phyloP scores from a whole-genome alignment of 768 basidiomycete species.

The Pleurotus tuoliensis region DNA sequence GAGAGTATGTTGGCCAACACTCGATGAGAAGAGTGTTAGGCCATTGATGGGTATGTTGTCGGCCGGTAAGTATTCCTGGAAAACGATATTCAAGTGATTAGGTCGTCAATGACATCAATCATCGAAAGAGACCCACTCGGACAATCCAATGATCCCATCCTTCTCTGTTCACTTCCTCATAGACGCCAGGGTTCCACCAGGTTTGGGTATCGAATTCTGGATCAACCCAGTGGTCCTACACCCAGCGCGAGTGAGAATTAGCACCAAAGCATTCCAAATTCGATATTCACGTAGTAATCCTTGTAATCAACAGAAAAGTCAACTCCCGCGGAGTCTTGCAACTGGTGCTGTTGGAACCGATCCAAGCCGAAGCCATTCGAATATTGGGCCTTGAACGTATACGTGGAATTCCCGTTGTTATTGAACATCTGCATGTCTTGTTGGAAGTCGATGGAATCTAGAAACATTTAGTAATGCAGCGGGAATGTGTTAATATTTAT shows the following conservation, averaged over 20 bases:
- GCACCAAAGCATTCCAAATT: background rate
- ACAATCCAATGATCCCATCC: too few relatives aligned
- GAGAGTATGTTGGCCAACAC: background rate
- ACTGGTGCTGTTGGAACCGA: background rate
- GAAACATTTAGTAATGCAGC: background rate
- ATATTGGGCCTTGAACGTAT: background rate
- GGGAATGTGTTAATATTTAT: too few relatives aligned
- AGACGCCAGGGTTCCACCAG: background rate
- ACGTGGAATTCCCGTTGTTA: background rate
- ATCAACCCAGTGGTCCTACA: background rate
- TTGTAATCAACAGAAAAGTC: background rate
- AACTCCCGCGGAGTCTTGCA: background rate
- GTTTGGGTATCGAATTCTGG: background rate
- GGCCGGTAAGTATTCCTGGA: background rate
- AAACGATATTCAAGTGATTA: too few relatives aligned
- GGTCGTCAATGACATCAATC: too few relatives aligned
- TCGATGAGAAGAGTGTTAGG: background rate
- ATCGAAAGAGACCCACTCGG: too few relatives aligned
- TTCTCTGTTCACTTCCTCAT: too few relatives aligned
- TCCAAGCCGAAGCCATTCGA: background rate
- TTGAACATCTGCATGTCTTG: constrained; percentile 5
- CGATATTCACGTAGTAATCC: background rate
- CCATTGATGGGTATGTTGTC: background rate
- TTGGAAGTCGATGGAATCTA: background rate
- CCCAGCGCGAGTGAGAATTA: too few relatives aligned